Evolutionary conservation across 495 filamentous ascomycete species (phyloP).

Genomic region (Aspergillus steynii): DNA sequence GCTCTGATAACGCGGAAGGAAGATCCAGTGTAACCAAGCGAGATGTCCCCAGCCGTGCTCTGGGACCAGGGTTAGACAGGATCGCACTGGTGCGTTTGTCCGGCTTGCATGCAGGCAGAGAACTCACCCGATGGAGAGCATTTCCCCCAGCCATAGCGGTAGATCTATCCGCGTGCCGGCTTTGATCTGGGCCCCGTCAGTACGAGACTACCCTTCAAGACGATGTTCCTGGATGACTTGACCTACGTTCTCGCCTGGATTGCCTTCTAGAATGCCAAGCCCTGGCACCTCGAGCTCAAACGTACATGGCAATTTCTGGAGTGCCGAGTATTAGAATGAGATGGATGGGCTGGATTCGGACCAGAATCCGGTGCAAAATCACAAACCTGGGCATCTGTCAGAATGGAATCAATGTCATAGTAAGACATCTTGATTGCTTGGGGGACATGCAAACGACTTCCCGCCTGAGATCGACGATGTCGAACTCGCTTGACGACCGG

Average conservation of each 20-base stretch:
- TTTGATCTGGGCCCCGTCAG: conserved; percentile 59
- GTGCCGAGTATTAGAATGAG: background rate
- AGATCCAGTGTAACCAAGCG: conserved; percentile 79
- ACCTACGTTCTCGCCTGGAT: conserved; percentile 62
- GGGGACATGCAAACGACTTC: background rate
- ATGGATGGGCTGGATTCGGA: background rate
- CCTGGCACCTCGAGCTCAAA: conserved; percentile 87
- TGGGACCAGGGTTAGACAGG: conserved; percentile 9
- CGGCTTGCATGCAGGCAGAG: background rate
- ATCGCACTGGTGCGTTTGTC: too few relatives aligned
- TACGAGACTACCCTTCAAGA: background rate
- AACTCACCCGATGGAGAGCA: conserved; percentile 78
- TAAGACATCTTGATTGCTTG: conserved; percentile 60
- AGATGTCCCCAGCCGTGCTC: conserved; percentile 53
- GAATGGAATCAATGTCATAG: conserved; percentile 91
- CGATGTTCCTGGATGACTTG: background rate
- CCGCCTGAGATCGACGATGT: background rate
- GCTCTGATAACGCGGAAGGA: conserved; percentile 71
- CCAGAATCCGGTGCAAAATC: background rate
- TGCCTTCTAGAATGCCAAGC: conserved; percentile 84
- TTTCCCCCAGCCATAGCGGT: conserved; percentile 95
- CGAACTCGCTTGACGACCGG: background rate
- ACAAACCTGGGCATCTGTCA: conserved; percentile 84
- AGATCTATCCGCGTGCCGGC: conserved; percentile 76
- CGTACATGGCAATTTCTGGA: conserved; percentile 89